Evolutionary conservation across 208 protist species (phyloP).

Genomic region (Borovskyia barvae): DNA sequence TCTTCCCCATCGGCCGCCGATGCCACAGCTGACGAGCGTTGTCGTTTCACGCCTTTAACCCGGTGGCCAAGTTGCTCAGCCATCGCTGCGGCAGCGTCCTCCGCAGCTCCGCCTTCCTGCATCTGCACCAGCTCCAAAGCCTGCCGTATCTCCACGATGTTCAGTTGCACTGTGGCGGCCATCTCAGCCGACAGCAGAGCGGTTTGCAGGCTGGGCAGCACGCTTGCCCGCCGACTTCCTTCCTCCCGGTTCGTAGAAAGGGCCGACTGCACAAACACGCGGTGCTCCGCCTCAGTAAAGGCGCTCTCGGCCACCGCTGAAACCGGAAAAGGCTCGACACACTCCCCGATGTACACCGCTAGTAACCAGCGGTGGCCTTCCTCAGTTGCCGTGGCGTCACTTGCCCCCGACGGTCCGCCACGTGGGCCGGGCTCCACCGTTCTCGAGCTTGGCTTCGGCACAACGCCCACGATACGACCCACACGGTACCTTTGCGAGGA

Average conservation of each 20-base stretch:
- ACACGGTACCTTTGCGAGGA: slow-evolving; percentile 40
- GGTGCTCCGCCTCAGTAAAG: slow-evolving; percentile 55
- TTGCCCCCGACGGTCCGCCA: background rate
- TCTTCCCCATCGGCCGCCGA: slow-evolving; percentile 12
- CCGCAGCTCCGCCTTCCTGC: background rate
- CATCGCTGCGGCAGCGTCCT: background rate
- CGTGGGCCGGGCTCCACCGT: background rate
- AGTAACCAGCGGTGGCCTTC: slow-evolving; percentile 48
- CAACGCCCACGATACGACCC: slow-evolving; percentile 55
- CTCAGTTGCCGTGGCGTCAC: background rate
- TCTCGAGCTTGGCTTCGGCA: slow-evolving; percentile 34
- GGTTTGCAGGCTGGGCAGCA: slow-evolving; percentile 24
- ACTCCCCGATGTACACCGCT: slow-evolving; percentile 67
- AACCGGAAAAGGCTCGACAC: slow-evolving; percentile 44
- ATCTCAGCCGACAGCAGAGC: slow-evolving; percentile 32
- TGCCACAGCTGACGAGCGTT: too few relatives aligned
- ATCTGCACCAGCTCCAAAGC: slow-evolving; percentile 21
- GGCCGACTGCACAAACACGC: slow-evolving; percentile 60
- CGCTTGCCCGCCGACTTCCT: slow-evolving; percentile 4
- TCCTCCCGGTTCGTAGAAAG: slow-evolving; percentile 28
- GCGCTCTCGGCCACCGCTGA: slow-evolving; percentile 50
- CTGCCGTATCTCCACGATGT: slow-evolving; percentile 38
- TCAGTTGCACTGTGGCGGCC: slow-evolving; percentile 40
- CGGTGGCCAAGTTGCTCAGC: slow-evolving; percentile 1
- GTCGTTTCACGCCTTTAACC: slow-evolving; percentile 22